Conservation (phyloP, 176 grass and related monocot species). For the Melocanna baccifera region DNA sequence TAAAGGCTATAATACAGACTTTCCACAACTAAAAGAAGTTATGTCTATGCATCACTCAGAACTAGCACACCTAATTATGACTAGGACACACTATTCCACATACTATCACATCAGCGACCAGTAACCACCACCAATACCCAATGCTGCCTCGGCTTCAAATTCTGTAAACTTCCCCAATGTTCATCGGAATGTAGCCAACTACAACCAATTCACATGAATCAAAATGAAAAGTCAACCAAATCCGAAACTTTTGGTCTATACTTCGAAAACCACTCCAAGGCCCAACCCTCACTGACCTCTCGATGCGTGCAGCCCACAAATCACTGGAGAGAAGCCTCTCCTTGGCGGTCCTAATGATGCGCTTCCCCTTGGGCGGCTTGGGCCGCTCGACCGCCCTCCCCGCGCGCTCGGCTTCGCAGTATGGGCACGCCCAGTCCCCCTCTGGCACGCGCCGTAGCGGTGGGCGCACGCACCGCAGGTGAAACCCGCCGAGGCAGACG, state of each 20-base stretch:
- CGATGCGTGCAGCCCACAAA: constrained; percentile 73
- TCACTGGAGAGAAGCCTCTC: constrained; percentile 86
- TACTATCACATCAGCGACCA: background rate
- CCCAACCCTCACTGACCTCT: constrained; percentile 40
- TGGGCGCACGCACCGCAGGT: constrained; percentile 72
- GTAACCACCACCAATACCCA: background rate
- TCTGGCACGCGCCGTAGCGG: constrained; percentile 76
- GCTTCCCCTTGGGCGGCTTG: constrained; percentile 55
- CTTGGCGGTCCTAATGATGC: constrained; percentile 56
- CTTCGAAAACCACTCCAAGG: background rate
- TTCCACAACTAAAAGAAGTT: background rate
- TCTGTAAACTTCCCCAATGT: background rate
- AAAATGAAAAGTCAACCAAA: background rate
- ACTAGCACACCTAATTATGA: background rate
- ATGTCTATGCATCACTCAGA: background rate
- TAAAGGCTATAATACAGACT: background rate
- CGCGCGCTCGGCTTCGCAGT: constrained; percentile 51
- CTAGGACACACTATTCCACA: background rate
- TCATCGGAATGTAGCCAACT: background rate
- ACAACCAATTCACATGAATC: background rate
- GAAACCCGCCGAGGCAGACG: constrained; percentile 82
- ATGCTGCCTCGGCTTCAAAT: background rate
- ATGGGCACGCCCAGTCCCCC: constrained; percentile 78
- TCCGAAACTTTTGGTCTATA: background rate
- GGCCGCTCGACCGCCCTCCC: constrained; percentile 59